Evolutionary conservation across 73 alveolate species (phyloP).

Genomic region (Symbiodinium natans): DNA sequence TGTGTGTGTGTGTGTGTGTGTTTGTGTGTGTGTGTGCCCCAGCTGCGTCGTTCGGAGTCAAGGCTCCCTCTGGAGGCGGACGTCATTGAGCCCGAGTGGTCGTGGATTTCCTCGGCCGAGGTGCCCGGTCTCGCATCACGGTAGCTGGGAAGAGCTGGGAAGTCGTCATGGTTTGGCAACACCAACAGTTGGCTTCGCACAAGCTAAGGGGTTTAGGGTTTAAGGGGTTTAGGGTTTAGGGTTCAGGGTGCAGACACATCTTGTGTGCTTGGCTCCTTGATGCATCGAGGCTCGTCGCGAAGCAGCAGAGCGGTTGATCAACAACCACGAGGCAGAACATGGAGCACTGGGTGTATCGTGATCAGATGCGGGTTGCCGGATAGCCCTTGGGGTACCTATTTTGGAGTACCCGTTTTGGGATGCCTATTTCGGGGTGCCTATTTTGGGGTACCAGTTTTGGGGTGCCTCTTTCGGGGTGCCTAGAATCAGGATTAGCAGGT

Average conservation of each 20-base stretch:
- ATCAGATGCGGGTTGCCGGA: neutral
- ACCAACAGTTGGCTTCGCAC: too few relatives aligned
- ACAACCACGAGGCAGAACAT: conserved; percentile 72
- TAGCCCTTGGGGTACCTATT: neutral
- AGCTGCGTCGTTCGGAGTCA: too few relatives aligned
- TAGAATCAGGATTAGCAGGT: too few relatives aligned
- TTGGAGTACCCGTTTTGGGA: neutral
- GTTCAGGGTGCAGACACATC: neutral
- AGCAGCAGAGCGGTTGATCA: conserved; percentile 75
- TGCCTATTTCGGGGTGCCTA: too few relatives aligned
- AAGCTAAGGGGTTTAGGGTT: too few relatives aligned
- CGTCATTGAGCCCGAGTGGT: conserved; percentile 71
- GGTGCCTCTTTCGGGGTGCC: too few relatives aligned
- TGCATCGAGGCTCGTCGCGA: conserved; percentile 23
- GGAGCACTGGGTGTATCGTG: neutral
- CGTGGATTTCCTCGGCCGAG: conserved; percentile 48
- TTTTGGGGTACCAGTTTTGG: too few relatives aligned
- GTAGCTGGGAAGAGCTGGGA: too few relatives aligned
- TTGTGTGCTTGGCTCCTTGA: neutral
- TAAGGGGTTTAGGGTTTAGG: too few relatives aligned
- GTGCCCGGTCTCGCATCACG: neutral
- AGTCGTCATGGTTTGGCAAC: too few relatives aligned
- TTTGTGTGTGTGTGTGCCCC: too few relatives aligned
- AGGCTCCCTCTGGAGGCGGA: conserved; percentile 38
- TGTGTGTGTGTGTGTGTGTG: too few relatives aligned